Base-by-base conservation (phyloP, 331 rosid genomes). In the Stylosanthes scabra region DNA sequence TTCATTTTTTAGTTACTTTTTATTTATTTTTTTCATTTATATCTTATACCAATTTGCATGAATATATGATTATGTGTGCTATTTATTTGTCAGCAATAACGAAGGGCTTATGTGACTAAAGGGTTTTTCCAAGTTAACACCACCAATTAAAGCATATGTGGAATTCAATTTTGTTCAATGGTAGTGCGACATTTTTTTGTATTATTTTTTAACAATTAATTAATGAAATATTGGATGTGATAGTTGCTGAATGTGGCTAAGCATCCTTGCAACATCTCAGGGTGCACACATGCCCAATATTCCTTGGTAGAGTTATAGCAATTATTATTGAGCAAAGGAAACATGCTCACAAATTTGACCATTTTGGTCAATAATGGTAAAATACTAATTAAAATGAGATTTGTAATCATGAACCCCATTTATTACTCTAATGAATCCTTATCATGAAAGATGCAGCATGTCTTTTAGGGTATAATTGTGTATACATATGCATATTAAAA, bases 211-310 rank as follows among this genome's bases (percentile, higher is more conserved):
- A 34, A 16, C n/a, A 42, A 60, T 57, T 1, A 52, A 61, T 45
- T 31, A 68, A 68, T 80, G 63, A 60, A 55, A 27, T 13, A 13
- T n/a, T 12, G 27, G 70, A 56, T 29, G 60, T 54, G 63, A 63
- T 66, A 41, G 46, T 60, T 67, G 70, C 79, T 20, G 34, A 28
- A 59, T 15, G n/a, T n/a, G n/a, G n/a, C n/a, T n/a, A n/a, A n/a
- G n/a, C n/a, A n/a, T 46, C 55, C 29, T 8, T 13, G 11, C 40
- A 39, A 45, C 9, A 65, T 56, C 46, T 6, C 55, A 70, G 16
- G 61, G 20, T 57, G 40, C 41, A 47, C 59, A 47, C 34, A 37
- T 47, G 56, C 39, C 72, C 0, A 2, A 57, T 20, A 54, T 63
- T 64, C 62, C 14, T 42, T 12, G 20, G 57, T 44, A 42, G 51